Conservation (phyloP, 192 early-diverging fungal species). For the Backusella westeae region DNA sequence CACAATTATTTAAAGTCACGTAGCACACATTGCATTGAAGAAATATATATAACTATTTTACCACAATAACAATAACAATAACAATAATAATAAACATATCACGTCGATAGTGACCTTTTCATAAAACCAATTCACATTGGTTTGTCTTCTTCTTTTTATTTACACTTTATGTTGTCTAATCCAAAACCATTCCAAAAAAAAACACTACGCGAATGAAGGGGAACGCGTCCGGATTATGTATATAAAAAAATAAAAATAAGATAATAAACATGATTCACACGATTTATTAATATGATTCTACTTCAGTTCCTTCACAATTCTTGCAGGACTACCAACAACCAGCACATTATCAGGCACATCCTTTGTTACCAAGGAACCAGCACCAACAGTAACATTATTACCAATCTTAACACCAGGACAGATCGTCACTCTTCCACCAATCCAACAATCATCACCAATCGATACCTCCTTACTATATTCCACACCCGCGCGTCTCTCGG, state of each 20-base stretch:
- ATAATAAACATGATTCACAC: background rate
- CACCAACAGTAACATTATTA: conserved; percentile 67
- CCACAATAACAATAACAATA: no score
- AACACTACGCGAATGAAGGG: no score
- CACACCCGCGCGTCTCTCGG: conserved; percentile 33
- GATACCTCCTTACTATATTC: conserved; percentile 47
- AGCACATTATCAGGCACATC: conserved; percentile 75
- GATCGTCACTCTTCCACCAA: conserved; percentile 80
- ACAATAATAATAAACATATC: no score
- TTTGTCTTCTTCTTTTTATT: no score
- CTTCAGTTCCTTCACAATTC: conserved; percentile 52
- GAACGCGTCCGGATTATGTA: background rate
- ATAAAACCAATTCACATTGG: no score
- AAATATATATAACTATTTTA: no score
- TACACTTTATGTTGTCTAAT: no score
- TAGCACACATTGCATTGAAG: no score
- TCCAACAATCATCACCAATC: conserved; percentile 89
- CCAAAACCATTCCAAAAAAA: no score
- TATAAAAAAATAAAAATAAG: background rate
- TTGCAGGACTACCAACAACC: conserved; percentile 87
- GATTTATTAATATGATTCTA: background rate
- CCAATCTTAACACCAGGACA: conserved; percentile 90
- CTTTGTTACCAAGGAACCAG: conserved; percentile 88
- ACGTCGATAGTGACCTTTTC: no score
- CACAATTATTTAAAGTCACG: no score